Conservation (phyloP, 2,329 filamentous ascomycete genomes). For the Chaetomium sp. region DNA sequence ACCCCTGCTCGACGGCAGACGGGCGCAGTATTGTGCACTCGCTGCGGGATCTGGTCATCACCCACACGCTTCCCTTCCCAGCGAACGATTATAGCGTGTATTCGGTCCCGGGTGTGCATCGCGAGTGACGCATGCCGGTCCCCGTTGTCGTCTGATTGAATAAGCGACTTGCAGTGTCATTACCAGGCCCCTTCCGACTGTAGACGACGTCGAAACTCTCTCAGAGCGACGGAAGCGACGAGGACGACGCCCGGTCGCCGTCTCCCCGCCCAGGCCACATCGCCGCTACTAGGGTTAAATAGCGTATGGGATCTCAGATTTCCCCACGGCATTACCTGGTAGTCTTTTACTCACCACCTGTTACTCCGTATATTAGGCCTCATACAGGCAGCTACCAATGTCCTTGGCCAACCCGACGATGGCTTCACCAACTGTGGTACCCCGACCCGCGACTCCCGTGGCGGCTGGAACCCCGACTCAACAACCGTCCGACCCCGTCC, state of each 20-base stretch:
- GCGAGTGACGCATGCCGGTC: conserved; percentile 2
- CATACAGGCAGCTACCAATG: conserved; percentile 35
- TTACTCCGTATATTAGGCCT: conserved; percentile 1
- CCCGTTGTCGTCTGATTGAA: conserved; percentile 4
- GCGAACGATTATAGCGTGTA: conserved; percentile 8
- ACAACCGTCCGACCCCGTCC: conserved; percentile 37
- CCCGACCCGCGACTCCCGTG: conserved; percentile 39
- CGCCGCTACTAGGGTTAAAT: conserved; percentile 5
- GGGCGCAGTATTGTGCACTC: conserved; percentile 11
- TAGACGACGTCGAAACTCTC: not conserved
- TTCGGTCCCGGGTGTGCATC: conserved; percentile 11
- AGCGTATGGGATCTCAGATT: conserved; percentile 21
- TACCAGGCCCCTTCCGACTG: not conserved
- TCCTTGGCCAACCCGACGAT: conserved; percentile 43
- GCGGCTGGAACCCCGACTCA: conserved; percentile 38
- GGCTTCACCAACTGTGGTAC: conserved; percentile 40
- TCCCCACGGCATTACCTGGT: not conserved
- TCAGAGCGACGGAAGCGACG: not conserved
- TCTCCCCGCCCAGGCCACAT: conserved; percentile 7
- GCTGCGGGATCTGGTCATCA: conserved; percentile 1
- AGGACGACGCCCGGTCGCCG: conserved; percentile 2
- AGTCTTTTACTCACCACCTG: conserved; percentile 12
- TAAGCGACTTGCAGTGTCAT: conserved; percentile 1
- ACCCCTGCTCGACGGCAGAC: conserved; percentile 15
- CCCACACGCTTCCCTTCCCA: not conserved